These are phyloP conservation scores for Eustoma russellianum DNA, from an alignment of 257 asterid genomes.

Conservation along the genomic window DNA sequence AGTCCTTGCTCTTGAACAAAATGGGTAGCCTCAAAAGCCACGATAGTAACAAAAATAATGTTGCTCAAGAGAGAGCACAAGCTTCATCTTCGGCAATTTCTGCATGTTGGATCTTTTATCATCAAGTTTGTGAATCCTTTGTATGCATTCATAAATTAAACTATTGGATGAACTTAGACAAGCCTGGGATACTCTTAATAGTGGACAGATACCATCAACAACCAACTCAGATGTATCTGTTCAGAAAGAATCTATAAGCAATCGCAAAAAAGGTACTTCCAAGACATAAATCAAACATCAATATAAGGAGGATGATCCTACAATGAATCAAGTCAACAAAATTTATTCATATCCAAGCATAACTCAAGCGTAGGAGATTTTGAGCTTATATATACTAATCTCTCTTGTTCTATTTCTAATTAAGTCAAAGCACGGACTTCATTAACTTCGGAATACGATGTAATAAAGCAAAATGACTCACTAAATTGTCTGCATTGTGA, in stretches of 20 bases:
- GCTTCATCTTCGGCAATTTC: slow-evolving; percentile 70
- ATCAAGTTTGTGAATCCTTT: slow-evolving; percentile 58
- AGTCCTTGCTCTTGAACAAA: slow-evolving; percentile 37
- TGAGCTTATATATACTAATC: no score
- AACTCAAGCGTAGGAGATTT: no score
- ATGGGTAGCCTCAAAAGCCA: slow-evolving; percentile 47
- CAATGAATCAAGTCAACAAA: slow-evolving; percentile 2
- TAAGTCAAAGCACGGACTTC: no score
- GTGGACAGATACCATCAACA: slow-evolving; percentile 30
- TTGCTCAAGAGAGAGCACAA: slow-evolving; percentile 67
- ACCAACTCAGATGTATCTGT: slow-evolving; percentile 55
- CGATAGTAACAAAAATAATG: slow-evolving; percentile 38
- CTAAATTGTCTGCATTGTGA: no score
- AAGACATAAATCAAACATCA: slow-evolving; percentile 18
- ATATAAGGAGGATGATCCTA: slow-evolving; percentile 8
- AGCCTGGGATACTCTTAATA: slow-evolving; percentile 50
- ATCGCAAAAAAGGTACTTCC: no score
- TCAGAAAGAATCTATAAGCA: no score
- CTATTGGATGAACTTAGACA: slow-evolving; percentile 55
- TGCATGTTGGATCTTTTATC: slow-evolving; percentile 47
- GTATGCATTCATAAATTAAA: slow-evolving; percentile 46
- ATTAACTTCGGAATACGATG: no score
- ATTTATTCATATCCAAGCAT: no score
- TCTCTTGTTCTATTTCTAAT: no score
- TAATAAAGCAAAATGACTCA: no score